These are phyloP conservation scores for Solanum acaule DNA, from an alignment of 257 asterid genomes.

Conservation along the genomic window DNA sequence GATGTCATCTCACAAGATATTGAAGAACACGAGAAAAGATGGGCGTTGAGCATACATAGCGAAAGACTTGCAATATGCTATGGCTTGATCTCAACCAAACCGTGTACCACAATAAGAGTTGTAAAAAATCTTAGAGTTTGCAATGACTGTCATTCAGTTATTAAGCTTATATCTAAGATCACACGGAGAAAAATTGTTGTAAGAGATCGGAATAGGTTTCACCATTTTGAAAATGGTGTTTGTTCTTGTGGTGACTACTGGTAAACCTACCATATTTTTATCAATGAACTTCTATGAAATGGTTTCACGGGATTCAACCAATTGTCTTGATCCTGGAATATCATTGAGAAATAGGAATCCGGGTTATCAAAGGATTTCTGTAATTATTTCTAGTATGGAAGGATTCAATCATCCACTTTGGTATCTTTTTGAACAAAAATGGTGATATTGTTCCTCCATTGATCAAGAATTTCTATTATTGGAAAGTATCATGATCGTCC, in stretches of 20 bases:
- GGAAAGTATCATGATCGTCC: too few relatives aligned
- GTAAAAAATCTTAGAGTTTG: constrained; percentile 48
- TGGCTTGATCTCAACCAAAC: constrained; percentile 33
- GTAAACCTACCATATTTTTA: constrained; percentile 6
- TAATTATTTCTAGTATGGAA: too few relatives aligned
- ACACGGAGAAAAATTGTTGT: constrained; percentile 23
- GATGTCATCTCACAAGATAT: constrained; percentile 33
- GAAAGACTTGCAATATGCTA: constrained; percentile 55
- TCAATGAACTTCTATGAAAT: not conserved
- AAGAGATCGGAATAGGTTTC: constrained; percentile 59
- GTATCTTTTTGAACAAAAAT: too few relatives aligned
- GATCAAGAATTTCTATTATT: too few relatives aligned
- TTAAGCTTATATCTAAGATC: constrained; percentile 37
- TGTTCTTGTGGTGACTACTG: constrained; percentile 57
- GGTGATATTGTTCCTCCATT: too few relatives aligned
- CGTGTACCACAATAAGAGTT: constrained; percentile 20
- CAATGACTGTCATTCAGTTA: constrained; percentile 40
- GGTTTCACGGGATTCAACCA: too few relatives aligned
- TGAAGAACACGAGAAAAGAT: constrained; percentile 27
- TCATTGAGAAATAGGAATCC: too few relatives aligned
- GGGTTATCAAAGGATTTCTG: too few relatives aligned
- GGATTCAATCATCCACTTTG: too few relatives aligned
- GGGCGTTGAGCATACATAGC: constrained; percentile 40
- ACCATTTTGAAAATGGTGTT: constrained; percentile 47
- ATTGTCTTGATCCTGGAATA: too few relatives aligned